phyloP scores from a whole-genome alignment of 192 early-diverging fungal species.

The Coemansia sp. region DNA sequence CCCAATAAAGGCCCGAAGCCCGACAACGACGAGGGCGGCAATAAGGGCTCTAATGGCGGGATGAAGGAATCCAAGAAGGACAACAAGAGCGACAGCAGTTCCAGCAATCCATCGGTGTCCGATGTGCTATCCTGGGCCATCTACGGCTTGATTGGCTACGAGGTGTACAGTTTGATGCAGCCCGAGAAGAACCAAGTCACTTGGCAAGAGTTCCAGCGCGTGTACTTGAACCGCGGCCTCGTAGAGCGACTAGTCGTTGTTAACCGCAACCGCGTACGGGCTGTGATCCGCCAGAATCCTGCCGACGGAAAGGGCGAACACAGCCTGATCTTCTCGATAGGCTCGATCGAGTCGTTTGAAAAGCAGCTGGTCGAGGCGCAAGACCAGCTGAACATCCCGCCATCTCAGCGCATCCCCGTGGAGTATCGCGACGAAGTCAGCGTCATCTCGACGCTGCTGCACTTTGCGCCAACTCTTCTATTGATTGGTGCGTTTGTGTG shows the following conservation, averaged over 20 bases:
- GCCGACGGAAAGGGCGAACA: conserved; percentile 9
- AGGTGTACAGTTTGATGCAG: conserved; percentile 13
- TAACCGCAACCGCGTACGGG: conserved; percentile 82
- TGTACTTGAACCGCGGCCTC: conserved; percentile 86
- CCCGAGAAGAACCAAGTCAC: conserved; percentile 67
- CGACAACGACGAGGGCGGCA: conserved; percentile 7
- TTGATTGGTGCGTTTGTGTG: conserved; percentile 86
- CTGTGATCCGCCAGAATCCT: conserved; percentile 56
- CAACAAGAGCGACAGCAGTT: conserved; percentile 7
- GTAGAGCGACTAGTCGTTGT: conserved; percentile 88
- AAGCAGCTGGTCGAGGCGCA: conserved; percentile 86
- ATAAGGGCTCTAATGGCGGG: background rate
- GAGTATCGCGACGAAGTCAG: conserved; percentile 83
- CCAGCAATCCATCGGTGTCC: background rate
- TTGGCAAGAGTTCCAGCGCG: conserved; percentile 88
- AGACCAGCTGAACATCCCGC: conserved; percentile 84
- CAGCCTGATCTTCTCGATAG: conserved; percentile 79
- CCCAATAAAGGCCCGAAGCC: conserved; percentile 11
- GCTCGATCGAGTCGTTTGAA: conserved; percentile 93
- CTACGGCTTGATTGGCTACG: conserved; percentile 13
- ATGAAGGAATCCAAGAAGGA: conserved; percentile 45
- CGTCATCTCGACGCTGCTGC: conserved; percentile 69
- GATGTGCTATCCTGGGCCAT: conserved; percentile 31
- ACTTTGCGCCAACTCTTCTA: conserved; percentile 91
- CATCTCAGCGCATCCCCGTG: conserved; percentile 88